Conservation (phyloP, 148 eudicot species). For the Euryodendron excelsum region DNA sequence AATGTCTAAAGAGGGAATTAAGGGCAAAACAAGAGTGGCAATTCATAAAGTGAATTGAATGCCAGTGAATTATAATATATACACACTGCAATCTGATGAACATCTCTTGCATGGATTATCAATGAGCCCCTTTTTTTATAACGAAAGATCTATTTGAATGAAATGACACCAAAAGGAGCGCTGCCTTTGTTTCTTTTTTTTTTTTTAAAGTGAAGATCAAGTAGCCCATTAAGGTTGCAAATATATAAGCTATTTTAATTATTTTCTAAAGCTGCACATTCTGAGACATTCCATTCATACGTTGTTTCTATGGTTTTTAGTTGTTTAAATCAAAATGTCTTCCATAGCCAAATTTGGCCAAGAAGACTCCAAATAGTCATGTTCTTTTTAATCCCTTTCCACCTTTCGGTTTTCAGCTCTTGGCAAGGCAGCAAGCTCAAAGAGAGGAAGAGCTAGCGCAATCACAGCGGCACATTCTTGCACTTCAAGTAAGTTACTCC, state of each 20-base stretch:
- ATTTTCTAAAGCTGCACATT: neutral
- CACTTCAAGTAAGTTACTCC: constrained; percentile 73
- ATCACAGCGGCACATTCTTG: constrained; percentile 96
- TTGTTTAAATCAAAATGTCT: neutral
- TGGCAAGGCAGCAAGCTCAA: constrained; percentile 99
- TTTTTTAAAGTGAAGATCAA: too few relatives aligned
- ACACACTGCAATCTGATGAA: neutral
- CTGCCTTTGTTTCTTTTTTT: too few relatives aligned
- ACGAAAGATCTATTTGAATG: too few relatives aligned
- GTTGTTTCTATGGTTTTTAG: neutral
- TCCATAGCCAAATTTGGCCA: neutral
- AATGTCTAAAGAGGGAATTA: neutral
- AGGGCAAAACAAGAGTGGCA: neutral
- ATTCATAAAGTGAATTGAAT: neutral
- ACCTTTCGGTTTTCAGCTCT: constrained; percentile 41
- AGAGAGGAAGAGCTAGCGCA: constrained; percentile 98
- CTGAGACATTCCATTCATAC: neutral
- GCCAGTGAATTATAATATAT: neutral
- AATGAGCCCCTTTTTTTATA: too few relatives aligned
- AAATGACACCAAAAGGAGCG: too few relatives aligned
- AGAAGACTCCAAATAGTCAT: neutral
- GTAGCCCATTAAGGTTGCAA: neutral
- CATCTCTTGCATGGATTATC: neutral
- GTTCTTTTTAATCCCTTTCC: neutral
- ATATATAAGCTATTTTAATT: neutral